Evolutionary conservation across 108 stramenopile species (phyloP).

Genomic region (Nannochloropsis oceanica): DNA sequence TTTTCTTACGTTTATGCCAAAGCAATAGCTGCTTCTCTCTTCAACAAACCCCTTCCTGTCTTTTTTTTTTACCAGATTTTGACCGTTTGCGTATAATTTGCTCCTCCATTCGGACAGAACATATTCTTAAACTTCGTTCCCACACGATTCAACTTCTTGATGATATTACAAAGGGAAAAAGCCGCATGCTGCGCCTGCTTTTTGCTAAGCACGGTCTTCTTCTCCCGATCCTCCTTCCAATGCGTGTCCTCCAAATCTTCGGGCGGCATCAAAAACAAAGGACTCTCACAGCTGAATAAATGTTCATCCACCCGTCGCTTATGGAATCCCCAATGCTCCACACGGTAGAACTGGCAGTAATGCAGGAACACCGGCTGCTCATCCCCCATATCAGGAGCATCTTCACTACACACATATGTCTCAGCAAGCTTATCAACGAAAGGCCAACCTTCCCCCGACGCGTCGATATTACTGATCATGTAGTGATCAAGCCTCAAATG

Average conservation of each 20-base stretch:
- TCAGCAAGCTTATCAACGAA: background rate
- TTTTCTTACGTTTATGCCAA: no score
- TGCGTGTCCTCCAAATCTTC: background rate
- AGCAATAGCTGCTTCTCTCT: no score
- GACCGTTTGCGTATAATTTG: background rate
- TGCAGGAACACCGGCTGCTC: constrained; percentile 2
- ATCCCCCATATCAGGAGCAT: background rate
- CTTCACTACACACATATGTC: background rate
- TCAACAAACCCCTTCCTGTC: background rate
- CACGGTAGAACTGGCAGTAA: constrained; percentile 13
- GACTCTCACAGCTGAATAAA: background rate
- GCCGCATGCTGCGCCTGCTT: background rate
- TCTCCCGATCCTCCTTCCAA: background rate
- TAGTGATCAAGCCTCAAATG: constrained; percentile 56
- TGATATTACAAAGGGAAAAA: background rate
- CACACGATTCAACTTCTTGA: background rate
- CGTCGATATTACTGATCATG: constrained; percentile 39
- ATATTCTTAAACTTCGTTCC: background rate
- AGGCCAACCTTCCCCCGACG: background rate
- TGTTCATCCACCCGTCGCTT: background rate
- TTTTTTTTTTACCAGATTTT: background rate
- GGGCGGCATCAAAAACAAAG: background rate
- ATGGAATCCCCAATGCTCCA: constrained; percentile 10
- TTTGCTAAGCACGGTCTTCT: background rate
- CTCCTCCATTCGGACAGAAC: background rate